Conservation (phyloP, 306 rosid species). For the Prunus mongolica region DNA sequence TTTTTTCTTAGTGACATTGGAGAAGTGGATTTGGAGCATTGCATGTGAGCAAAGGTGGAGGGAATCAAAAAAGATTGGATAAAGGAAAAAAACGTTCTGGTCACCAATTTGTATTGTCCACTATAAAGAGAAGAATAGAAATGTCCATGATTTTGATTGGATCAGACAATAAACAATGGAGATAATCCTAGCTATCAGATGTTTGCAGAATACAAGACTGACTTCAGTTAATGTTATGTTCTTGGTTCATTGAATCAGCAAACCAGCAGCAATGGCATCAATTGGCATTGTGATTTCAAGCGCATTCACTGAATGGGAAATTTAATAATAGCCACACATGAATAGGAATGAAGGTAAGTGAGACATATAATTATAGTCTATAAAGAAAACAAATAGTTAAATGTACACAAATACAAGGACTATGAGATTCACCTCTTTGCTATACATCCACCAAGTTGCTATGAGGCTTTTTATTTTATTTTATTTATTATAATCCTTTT, state of each 20-base stretch:
- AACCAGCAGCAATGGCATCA: neutral
- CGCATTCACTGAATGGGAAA: neutral
- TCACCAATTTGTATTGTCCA: slow-evolving; percentile 1
- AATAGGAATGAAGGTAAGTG: neutral
- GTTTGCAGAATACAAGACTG: neutral
- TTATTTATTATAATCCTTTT: too few species aligned
- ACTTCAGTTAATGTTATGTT: neutral
- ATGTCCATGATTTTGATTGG: neutral
- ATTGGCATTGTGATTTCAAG: neutral
- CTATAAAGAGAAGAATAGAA: neutral
- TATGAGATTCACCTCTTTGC: too few species aligned
- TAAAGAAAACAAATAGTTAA: too few species aligned
- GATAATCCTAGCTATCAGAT: neutral
- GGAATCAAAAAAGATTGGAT: neutral
- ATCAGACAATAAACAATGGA: slow-evolving; percentile 14
- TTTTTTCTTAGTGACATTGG: slow-evolving; percentile 26
- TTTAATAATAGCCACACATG: neutral
- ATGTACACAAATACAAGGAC: neutral
- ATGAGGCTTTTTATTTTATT: too few species aligned
- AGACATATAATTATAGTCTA: neutral
- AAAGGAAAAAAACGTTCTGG: neutral
- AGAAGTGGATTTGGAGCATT: neutral
- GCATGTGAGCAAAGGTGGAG: neutral
- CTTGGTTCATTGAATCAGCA: slow-evolving; percentile 2
- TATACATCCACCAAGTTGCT: too few species aligned